phyloP scores from a whole-genome alignment of 352 stramenopile species.

The Lagenidium giganteum region DNA sequence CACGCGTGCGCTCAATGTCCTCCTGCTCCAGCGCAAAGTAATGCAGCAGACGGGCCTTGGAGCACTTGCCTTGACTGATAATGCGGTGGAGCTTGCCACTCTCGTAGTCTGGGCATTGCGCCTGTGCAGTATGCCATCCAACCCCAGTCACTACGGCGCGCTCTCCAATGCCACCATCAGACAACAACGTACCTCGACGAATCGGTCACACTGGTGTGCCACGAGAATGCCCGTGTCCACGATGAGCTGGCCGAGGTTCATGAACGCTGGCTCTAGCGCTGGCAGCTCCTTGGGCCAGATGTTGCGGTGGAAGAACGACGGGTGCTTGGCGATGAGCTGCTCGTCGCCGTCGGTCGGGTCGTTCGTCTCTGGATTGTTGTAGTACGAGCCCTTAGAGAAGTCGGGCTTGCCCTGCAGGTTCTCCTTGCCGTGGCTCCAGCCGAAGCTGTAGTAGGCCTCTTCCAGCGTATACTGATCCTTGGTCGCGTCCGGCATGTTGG shows the following conservation, averaged over 20 bases:
- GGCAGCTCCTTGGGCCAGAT: conserved; percentile 88
- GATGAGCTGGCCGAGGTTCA: conserved; percentile 86
- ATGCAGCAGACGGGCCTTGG: conserved; percentile 91
- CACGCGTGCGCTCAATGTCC: conserved; percentile 31
- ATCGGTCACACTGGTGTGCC: conserved; percentile 87
- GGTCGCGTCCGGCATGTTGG: conserved; percentile 60
- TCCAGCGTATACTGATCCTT: conserved; percentile 73
- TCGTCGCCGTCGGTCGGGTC: conserved; percentile 58
- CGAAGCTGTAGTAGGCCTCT: conserved; percentile 89
- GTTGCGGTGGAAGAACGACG: conserved; percentile 91
- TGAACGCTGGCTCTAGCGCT: conserved; percentile 79
- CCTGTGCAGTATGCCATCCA: conserved; percentile 7
- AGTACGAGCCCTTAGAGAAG: conserved; percentile 92
- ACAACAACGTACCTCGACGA: conserved; percentile 38
- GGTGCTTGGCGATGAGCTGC: conserved; percentile 63
- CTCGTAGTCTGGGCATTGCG: conserved; percentile 60
- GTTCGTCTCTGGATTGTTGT: conserved; percentile 95
- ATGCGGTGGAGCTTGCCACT: conserved; percentile 77
- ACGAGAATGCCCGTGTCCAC: conserved; percentile 85
- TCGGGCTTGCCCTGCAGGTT: conserved; percentile 89
- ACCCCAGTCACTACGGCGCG: background rate
- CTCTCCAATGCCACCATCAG: too few relatives aligned
- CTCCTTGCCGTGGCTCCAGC: conserved; percentile 95
- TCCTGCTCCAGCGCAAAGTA: conserved; percentile 88
- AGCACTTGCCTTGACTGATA: conserved; percentile 79